Percentiles rank a stretch among this genome's conserved stretches.
Evolutionary conservation across 441 rosid species (phyloP).

Genomic region (Biscutella auriculata): DNA sequence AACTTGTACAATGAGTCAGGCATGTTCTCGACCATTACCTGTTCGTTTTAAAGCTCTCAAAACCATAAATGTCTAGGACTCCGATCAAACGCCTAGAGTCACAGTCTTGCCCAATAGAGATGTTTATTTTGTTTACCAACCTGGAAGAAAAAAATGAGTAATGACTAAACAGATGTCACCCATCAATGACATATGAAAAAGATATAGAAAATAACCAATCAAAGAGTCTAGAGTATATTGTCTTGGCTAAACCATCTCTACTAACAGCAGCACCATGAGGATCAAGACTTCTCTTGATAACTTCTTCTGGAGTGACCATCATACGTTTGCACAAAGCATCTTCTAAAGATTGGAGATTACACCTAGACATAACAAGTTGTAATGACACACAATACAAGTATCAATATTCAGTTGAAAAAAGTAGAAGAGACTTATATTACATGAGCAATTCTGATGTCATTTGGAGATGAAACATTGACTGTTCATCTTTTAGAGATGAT

Average conservation of each 20-base stretch:
- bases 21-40: conserved; percentile 40
- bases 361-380: conserved; percentile 38
- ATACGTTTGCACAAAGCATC: conserved; percentile 70
- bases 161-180: neutral
- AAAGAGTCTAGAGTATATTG: conserved; percentile 76
- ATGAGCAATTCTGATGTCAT: conserved; percentile 73
- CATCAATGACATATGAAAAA: neutral
- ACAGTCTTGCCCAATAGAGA: conserved; percentile 87
- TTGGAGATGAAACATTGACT: conserved; percentile 62
- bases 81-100: conserved; percentile 61
- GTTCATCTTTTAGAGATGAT: conserved; percentile 50
- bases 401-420: conserved; percentile 5
- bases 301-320: conserved; percentile 84
- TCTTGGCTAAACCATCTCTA: conserved; percentile 90
- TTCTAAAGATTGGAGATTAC: conserved; percentile 56
- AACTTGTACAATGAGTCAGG: neutral
- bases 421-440: conserved; percentile 27
- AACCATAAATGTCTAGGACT: conserved; percentile 93
- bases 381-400: conserved; percentile 3
- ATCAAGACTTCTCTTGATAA: conserved; percentile 76
- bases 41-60: conserved; percentile 75
- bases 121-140: conserved; percentile 82
- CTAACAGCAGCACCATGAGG: conserved; percentile 60
- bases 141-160: conserved; percentile 28
- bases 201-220: conserved; percentile 46